Conservation (phyloP, 148 eudicot species). For the Polygonum aviculare region DNA sequence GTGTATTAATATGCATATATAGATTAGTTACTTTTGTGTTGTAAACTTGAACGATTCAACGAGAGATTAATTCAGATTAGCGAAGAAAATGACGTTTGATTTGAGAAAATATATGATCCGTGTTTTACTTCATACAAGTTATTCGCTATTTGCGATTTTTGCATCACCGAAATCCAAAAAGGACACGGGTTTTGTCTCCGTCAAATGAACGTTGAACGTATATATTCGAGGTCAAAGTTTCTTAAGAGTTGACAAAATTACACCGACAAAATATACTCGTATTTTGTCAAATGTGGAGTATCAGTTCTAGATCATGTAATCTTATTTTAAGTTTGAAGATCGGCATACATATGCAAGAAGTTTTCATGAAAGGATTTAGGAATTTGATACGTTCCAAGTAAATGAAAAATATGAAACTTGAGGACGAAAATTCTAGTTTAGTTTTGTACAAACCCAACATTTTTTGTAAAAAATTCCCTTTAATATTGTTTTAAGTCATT, state of each 20-base stretch:
- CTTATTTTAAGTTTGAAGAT: background rate
- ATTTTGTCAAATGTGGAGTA: background rate
- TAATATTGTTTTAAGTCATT: too few species aligned
- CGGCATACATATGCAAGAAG: background rate
- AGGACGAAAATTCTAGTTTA: too few species aligned
- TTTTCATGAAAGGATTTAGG: background rate
- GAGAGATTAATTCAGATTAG: background rate
- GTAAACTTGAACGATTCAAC: background rate
- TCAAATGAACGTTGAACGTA: background rate
- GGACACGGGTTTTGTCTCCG: background rate
- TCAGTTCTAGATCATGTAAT: background rate
- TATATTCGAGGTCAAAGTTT: background rate
- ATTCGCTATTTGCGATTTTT: background rate
- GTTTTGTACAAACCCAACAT: too few species aligned
- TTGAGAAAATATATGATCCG: background rate
- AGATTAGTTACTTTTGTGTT: too few species aligned
- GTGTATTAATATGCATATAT: background rate
- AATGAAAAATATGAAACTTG: too few species aligned
- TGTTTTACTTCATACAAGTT: background rate
- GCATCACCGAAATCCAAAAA: background rate
- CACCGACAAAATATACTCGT: background rate
- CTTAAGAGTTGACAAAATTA: background rate
- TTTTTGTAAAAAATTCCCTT: too few species aligned
- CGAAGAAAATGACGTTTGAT: background rate
- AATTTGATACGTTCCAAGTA: too few species aligned